Base-by-base conservation (phyloP, 768 basidiomycete species). In the Pleurotus djamor region DNA sequence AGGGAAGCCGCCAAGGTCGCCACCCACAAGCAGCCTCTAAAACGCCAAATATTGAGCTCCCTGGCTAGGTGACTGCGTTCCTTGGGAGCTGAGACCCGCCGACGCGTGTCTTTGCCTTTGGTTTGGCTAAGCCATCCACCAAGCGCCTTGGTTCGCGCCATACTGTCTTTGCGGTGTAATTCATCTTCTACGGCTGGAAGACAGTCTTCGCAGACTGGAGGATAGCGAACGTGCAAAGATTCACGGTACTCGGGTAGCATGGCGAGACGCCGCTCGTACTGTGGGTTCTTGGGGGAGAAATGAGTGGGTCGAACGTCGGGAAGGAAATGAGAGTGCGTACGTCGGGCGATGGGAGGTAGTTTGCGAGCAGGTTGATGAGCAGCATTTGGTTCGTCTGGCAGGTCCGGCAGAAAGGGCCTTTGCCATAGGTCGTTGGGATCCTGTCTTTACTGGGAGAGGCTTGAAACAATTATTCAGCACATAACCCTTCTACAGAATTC, bases 341-440 rank as follows among this genome's bases (percentile, higher is more conserved):
- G 60, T 83, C 81, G n/a, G 86, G 82, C 28, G 84, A 74, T 8
- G 94, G 94, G 0, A 96, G 81, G 71, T 96, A 98, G 66, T 91
- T 94, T 13, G 94, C 91, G 35, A 98, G 75, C 58, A 98, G 83
- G 71, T 94, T 92, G 61, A 91, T 77, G 56, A 94, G 77, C 41
- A 98, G 81, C 77, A 86, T 88, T 67, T 97, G 95, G 72, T 98
- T 98, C n/a, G 92, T 91, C 65, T 89, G 87, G 70, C 96, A 97
- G 5, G 84, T 85, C 65, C 89, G 87, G 72, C 95, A 98, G 75
- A 96, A 96, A 6, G 84, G 82, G 1, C 82, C 78, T 32, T 76
- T 79, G 45, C 81, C 75, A 57, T 88, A 89, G 58, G 78, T 69
- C 17, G 84, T 82, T 1, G 87, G 90, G 28, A 94, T 72, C 21